Evolutionary conservation across 768 basidiomycete species (phyloP).

Genomic region (Agaricus blazei): DNA sequence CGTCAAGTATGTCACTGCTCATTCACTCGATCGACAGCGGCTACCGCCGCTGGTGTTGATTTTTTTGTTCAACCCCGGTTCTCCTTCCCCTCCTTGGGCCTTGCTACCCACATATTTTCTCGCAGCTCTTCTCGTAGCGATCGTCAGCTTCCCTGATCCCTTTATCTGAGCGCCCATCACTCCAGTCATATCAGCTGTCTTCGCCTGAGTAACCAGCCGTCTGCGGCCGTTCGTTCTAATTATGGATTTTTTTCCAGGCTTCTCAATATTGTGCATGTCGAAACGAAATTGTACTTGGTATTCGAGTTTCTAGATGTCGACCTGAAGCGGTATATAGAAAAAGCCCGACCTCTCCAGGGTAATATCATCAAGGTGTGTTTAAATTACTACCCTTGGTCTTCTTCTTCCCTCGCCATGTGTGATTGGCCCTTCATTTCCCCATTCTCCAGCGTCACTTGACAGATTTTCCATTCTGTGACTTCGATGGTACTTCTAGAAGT

Average conservation of each 20-base stretch:
- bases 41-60: too few species aligned
- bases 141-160: neutral
- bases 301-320: constrained; percentile 98
- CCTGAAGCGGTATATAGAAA: constrained; percentile 95
- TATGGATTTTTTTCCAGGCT: constrained; percentile 46
- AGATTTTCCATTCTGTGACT: neutral
- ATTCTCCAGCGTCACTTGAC: constrained; percentile 1
- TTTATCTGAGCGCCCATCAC: constrained; percentile 9
- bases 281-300: constrained; percentile 96
- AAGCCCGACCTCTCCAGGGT: constrained; percentile 71
- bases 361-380: constrained; percentile 75
- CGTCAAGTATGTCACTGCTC: constrained; percentile 59
- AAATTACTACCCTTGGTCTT: constrained; percentile 13
- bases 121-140: neutral
- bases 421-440: neutral
- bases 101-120: neutral
- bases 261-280: constrained; percentile 93
- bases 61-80: too few species aligned
- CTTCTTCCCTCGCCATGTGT: neutral
- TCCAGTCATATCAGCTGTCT: constrained; percentile 8
- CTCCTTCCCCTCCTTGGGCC: too few species aligned
- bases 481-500: neutral
- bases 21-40: neutral
- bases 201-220: neutral
- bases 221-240: neutral